A percentile compares a stretch with the other conserved stretches of the same genome.
These are phyloP conservation scores for Fraxinus xanthoxyloides DNA, from an alignment of 305 asterid genomes.

Conservation along the genomic window DNA sequence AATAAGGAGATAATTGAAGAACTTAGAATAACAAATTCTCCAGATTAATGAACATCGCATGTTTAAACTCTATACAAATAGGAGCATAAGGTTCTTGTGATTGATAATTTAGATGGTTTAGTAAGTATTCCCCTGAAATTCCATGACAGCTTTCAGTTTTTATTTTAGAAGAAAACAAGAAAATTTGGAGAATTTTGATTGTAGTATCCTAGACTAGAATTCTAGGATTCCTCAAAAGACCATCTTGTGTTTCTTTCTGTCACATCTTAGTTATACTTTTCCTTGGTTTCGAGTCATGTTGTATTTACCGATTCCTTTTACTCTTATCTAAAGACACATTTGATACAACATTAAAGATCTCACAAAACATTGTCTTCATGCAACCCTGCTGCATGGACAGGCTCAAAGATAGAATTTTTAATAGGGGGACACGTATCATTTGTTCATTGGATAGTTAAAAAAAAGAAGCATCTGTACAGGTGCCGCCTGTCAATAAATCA, in stretches of 20 bases:
- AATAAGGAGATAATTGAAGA: constrained; percentile 30
- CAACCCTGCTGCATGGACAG: too few relatives aligned
- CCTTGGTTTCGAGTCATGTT: background rate
- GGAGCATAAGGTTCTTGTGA: constrained; percentile 6
- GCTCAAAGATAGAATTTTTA: too few relatives aligned
- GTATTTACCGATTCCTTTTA: background rate
- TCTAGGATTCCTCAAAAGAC: constrained; percentile 23
- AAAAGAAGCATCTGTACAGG: too few relatives aligned
- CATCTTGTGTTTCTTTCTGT: background rate
- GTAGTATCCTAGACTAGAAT: constrained; percentile 37
- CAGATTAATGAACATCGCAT: background rate
- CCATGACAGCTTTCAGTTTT: constrained; percentile 33
- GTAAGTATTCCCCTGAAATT: constrained; percentile 27
- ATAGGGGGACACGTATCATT: too few relatives aligned
- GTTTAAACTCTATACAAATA: constrained; percentile 9
- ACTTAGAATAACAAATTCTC: constrained; percentile 30
- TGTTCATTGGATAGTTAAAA: too few relatives aligned
- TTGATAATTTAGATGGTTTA: background rate
- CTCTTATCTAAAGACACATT: background rate
- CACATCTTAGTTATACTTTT: background rate
- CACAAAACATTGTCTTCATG: background rate
- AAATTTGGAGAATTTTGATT: constrained; percentile 12
- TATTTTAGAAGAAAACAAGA: constrained; percentile 45
- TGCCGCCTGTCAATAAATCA: too few relatives aligned
- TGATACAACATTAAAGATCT: background rate